Percentiles rank a stretch among this genome's conserved stretches.
phyloP scores from a whole-genome alignment of 495 filamentous ascomycete genomes.

The Cryomyces minteri region DNA sequence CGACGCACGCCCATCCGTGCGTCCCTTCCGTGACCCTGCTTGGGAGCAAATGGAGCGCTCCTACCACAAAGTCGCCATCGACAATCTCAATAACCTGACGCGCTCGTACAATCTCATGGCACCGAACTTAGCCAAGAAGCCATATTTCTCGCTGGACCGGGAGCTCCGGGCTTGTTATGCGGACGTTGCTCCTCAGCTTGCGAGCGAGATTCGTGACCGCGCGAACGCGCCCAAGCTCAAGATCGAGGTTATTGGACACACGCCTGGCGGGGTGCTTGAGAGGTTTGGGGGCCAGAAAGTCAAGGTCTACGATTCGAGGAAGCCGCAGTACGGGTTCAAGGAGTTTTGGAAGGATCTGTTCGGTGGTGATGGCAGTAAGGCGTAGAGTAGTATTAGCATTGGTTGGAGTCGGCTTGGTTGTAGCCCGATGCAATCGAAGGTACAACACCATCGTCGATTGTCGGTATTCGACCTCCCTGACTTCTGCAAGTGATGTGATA shows the following conservation, averaged over 20 bases:
- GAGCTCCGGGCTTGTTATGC: constrained; percentile 69
- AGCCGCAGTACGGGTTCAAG: constrained; percentile 63
- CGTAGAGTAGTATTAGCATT: no score
- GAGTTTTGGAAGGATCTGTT: constrained; percentile 81
- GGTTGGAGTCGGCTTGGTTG: no score
- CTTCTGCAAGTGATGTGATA: no score
- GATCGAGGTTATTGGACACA: constrained; percentile 13
- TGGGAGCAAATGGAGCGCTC: constrained; percentile 54
- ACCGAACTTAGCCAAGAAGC: constrained; percentile 77
- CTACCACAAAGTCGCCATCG: constrained; percentile 64
- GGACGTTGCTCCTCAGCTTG: constrained; percentile 62
- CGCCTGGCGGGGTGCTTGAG: constrained; percentile 30
- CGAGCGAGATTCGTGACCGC: constrained; percentile 49
- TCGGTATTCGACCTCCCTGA: no score
- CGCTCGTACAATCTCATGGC: constrained; percentile 92
- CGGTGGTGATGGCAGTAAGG: constrained; percentile 1
- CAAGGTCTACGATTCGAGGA: constrained; percentile 51
- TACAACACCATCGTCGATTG: no score
- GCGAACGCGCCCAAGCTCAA: constrained; percentile 33
- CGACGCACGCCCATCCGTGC: constrained; percentile 11
- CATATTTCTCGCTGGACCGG: constrained; percentile 70
- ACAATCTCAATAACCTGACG: constrained; percentile 59
- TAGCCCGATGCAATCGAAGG: no score
- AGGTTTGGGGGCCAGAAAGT: constrained; percentile 32
- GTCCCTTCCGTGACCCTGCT: constrained; percentile 42